Evolutionary conservation across 164 flowering plant genomes (phyloP).

Genomic region (Vitis rupestris): DNA sequence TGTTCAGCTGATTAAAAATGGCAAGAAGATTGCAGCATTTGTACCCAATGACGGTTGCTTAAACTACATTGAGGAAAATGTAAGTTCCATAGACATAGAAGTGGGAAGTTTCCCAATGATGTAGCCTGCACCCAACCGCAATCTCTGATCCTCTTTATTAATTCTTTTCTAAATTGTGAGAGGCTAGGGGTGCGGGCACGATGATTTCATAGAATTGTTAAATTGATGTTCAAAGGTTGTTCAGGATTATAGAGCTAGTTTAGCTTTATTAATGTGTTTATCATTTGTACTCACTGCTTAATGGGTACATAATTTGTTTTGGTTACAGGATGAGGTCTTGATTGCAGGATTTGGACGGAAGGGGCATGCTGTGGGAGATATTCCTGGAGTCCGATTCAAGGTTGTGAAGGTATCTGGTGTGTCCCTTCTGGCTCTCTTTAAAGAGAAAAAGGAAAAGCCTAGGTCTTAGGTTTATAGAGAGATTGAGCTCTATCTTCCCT

Average conservation of each 20-base stretch:
- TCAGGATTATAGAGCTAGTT: background rate
- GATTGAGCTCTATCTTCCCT: background rate
- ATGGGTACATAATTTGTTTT: background rate
- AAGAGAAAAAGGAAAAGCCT: conserved; percentile 73
- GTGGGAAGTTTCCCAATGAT: background rate
- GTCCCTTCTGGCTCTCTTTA: conserved; percentile 61
- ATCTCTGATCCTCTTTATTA: too few species aligned
- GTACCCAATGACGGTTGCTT: conserved; percentile 70
- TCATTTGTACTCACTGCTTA: background rate
- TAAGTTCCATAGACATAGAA: conserved; percentile 16
- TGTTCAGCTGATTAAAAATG: conserved; percentile 64
- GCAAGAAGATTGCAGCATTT: conserved; percentile 69
- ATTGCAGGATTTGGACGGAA: conserved; percentile 70
- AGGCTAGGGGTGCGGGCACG: too few species aligned
- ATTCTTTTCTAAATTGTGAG: too few species aligned
- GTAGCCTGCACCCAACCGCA: too few species aligned
- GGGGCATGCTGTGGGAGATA: conserved; percentile 72
- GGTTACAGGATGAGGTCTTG: conserved; percentile 55
- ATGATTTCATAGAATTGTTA: too few species aligned
- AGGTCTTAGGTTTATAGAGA: conserved; percentile 31
- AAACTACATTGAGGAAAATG: conserved; percentile 64
- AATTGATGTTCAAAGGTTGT: too few species aligned
- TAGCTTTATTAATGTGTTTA: background rate
- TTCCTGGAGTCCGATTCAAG: conserved; percentile 70
- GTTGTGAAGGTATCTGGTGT: conserved; percentile 73